These are phyloP conservation scores for Basidiobolus heterosporus DNA, from an alignment of 371 early-diverging fungal genomes.

Conservation along the genomic window DNA sequence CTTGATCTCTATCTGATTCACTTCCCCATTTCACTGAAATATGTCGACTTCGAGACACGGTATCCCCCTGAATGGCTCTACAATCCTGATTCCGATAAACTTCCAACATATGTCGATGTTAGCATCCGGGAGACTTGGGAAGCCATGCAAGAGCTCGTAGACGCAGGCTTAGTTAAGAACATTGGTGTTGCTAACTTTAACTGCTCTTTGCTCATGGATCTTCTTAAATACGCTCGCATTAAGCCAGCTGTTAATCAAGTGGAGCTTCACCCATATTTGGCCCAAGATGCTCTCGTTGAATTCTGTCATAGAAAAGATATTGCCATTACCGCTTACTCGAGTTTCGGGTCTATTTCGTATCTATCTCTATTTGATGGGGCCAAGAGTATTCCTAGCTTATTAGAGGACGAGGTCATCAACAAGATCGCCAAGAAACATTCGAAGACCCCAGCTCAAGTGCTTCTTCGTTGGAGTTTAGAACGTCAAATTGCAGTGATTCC, in stretches of 20 bases:
- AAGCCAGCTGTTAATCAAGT: slow-evolving; percentile 35
- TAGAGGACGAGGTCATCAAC: slow-evolving; percentile 20
- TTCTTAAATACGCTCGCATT: slow-evolving; percentile 26
- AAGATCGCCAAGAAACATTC: slow-evolving; percentile 23
- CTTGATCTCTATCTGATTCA: slow-evolving; percentile 65
- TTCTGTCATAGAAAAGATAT: slow-evolving; percentile 25
- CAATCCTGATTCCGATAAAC: slow-evolving; percentile 14
- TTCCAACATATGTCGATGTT: slow-evolving; percentile 7
- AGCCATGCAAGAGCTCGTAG: slow-evolving; percentile 25
- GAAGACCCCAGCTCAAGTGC: slow-evolving; percentile 26
- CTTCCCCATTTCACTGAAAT: slow-evolving; percentile 28
- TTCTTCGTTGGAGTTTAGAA: slow-evolving; percentile 26
- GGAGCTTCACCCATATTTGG: slow-evolving; percentile 49
- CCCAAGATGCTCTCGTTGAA: slow-evolving; percentile 28
- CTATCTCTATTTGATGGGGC: slow-evolving; percentile 11
- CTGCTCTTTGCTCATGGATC: slow-evolving; percentile 23
- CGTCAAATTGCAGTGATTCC: slow-evolving; percentile 30
- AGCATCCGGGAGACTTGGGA: slow-evolving; percentile 17
- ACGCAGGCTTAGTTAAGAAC: slow-evolving; percentile 18
- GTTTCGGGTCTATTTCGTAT: slow-evolving; percentile 25
- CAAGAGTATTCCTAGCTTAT: slow-evolving; percentile 18
- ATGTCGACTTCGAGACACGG: slow-evolving; percentile 10
- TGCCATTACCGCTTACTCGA: slow-evolving; percentile 40
- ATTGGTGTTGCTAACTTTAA: slow-evolving; percentile 46
- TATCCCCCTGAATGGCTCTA: slow-evolving; percentile 14